A percentile compares a stretch with the other conserved stretches of the same genome.
These are phyloP conservation scores for Neostapfia colusana DNA, from an alignment of 176 grass and related monocot genomes.

Conservation along the genomic window DNA sequence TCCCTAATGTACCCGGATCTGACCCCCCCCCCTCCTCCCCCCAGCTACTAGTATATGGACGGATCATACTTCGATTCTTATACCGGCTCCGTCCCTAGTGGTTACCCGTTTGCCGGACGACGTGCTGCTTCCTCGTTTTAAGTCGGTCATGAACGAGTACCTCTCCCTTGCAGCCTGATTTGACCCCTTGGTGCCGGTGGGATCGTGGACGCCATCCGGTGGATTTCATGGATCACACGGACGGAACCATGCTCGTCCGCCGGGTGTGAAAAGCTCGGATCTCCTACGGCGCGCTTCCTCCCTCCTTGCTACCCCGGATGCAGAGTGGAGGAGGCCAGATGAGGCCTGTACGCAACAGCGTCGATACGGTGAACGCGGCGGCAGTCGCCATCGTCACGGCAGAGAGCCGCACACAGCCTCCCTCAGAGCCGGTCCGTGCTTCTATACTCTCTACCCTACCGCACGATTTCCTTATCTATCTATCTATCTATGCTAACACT, in stretches of 20 bases:
- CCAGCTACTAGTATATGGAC: background rate
- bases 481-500: background rate
- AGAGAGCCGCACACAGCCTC: conserved; percentile 65
- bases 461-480: background rate
- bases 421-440: conserved; percentile 57
- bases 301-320: no score
- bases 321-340: conserved; percentile 47
- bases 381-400: conserved; percentile 69
- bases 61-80: background rate
- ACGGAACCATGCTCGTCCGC: conserved; percentile 7
- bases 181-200: background rate
- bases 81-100: background rate
- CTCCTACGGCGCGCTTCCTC: background rate
- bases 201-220: background rate
- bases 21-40: no score
- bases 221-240: background rate
- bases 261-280: conserved; percentile 22
- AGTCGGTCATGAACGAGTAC: background rate
- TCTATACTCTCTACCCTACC: background rate
- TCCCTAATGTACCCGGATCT: conserved; percentile 11
- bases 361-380: conserved; percentile 84
- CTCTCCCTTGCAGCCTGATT: conserved; percentile 25
- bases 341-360: conserved; percentile 65
- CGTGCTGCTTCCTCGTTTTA: background rate
- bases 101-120: background rate